Percentiles rank a stretch among this genome's conserved stretches.
Conservation (phyloP, 305 asterid genomes). For the Rubia peregrina region DNA sequence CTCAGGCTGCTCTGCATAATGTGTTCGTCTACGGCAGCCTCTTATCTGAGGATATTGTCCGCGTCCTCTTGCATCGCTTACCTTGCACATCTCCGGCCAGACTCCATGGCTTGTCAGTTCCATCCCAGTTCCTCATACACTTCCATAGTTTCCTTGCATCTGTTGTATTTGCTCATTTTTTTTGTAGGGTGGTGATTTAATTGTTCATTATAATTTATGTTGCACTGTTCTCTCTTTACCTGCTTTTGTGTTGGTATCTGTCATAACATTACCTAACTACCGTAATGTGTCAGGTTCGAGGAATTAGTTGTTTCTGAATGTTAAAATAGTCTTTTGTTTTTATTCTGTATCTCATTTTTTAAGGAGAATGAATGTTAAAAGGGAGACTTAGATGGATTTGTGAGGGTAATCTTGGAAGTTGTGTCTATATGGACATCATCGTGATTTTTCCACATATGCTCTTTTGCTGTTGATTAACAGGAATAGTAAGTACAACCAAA, state of each 20-base stretch:
- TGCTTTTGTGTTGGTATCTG: neutral
- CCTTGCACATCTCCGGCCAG: constrained; percentile 59
- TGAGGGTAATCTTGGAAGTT: neutral
- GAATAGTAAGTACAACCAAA: neutral
- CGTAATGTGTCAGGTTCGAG: neutral
- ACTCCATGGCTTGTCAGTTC: constrained; percentile 51
- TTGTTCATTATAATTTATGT: neutral
- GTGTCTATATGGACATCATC: neutral
- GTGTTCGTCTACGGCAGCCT: constrained; percentile 96
- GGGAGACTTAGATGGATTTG: neutral
- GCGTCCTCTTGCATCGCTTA: constrained; percentile 59
- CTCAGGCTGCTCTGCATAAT: constrained; percentile 27
- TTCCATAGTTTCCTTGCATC: neutral
- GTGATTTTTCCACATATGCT: neutral
- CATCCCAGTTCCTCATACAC: neutral
- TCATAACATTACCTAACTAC: neutral
- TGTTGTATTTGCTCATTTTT: neutral
- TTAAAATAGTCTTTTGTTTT: neutral
- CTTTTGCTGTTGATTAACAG: neutral
- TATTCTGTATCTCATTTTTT: neutral
- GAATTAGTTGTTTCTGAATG: neutral
- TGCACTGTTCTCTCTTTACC: neutral
- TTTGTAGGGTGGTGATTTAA: too few relatives aligned
- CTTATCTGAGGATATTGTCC: constrained; percentile 77
- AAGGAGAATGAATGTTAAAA: neutral